Evolutionary conservation across 1,284 basidiomycete genomes (phyloP), one percentile per base, ranked within the genome.

Genomic region (Microbotryum violaceum): DNA sequence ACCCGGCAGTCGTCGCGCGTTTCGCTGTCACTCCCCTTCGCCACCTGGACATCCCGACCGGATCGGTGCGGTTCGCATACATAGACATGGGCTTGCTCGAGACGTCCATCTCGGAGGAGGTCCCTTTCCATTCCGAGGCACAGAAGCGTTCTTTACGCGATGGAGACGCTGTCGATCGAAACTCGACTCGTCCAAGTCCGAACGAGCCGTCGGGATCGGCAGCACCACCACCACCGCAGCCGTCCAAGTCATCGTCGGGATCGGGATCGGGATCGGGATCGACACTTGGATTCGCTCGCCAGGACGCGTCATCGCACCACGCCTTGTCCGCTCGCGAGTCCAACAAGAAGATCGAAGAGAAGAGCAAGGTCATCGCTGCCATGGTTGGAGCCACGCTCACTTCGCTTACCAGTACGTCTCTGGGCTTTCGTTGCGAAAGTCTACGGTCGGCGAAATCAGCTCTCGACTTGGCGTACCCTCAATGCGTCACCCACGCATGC

Each of bases 321-420:
- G 18, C 4, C 16, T 42, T 42, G 37, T 42, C 37, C 37, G 14
- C 50, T 51, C 49, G 44, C 54, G 48, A 54, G 49, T 47, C 37
- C 37, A 53, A 44, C 37, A 23, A 37, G 29, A 31, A 44, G 29
- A 53, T 33, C 10, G 61, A 58, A 1, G 63, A 69, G 47, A 49
- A 57, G 46, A 62, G 67, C 61, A 70, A 70, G 60, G 66, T 70
- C 54, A 57, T 70, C 45, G 70, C 70, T 6, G 70, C 70, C 20
- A 64, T 54, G 21, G 56, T 59, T n/a, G 70, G 70, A 29, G 70
- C 70, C 12, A 51, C 66, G 27, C 54, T 70, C 16, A 71, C 70
- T 1, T 62, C 58, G 46, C 54, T 71, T n/a, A 71, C 70, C 14
- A 71, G 70, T 70, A 33, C 56, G 70, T 57, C 33, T 20, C 29